These are phyloP conservation scores for Priceomyces castillae DNA, from an alignment of 805 yeast genomes.

Conservation along the genomic window DNA sequence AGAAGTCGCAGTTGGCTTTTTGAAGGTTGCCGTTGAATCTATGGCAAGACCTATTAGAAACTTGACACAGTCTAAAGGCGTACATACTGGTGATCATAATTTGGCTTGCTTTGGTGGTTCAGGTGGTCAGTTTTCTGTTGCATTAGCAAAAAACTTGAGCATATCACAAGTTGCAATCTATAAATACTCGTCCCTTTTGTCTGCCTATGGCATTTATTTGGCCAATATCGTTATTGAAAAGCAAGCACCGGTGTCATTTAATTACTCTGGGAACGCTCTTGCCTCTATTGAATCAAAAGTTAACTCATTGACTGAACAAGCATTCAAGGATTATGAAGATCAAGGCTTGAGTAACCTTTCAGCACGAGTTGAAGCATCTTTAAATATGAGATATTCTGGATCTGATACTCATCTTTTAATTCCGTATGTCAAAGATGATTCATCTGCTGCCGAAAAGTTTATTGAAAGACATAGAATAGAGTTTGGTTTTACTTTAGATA, in stretches of 20 bases:
- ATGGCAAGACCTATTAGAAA: slow-evolving; percentile 36
- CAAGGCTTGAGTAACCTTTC: slow-evolving; percentile 51
- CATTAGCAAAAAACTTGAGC: slow-evolving; percentile 28
- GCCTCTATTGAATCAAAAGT: slow-evolving; percentile 12
- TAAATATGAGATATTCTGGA: slow-evolving; percentile 81
- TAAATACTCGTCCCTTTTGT: slow-evolving; percentile 32
- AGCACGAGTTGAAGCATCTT: slow-evolving; percentile 57
- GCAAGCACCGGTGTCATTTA: slow-evolving; percentile 34
- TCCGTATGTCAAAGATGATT: slow-evolving; percentile 23
- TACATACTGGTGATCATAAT: slow-evolving; percentile 27
- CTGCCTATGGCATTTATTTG: slow-evolving; percentile 33
- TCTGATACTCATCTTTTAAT: slow-evolving; percentile 88
- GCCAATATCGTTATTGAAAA: slow-evolving; percentile 36
- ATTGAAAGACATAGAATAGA: slow-evolving; percentile 30
- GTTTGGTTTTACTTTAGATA: slow-evolving; percentile 36
- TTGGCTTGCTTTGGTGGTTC: slow-evolving; percentile 38
- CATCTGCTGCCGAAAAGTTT: slow-evolving; percentile 24
- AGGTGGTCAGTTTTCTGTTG: slow-evolving; percentile 33
- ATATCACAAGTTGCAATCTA: slow-evolving; percentile 31
- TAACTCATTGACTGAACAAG: slow-evolving; percentile 13
- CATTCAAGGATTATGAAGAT: slow-evolving; percentile 21
- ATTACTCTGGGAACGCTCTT: slow-evolving; percentile 25
- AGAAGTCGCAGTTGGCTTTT: slow-evolving; percentile 33
- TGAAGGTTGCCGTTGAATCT: slow-evolving; percentile 33
- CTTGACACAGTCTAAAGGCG: slow-evolving; percentile 36